Evolutionary conservation across 2,329 filamentous ascomycete species (phyloP), one percentile per base, ranked within the genome.

Genomic region (Catunica adiposa): DNA sequence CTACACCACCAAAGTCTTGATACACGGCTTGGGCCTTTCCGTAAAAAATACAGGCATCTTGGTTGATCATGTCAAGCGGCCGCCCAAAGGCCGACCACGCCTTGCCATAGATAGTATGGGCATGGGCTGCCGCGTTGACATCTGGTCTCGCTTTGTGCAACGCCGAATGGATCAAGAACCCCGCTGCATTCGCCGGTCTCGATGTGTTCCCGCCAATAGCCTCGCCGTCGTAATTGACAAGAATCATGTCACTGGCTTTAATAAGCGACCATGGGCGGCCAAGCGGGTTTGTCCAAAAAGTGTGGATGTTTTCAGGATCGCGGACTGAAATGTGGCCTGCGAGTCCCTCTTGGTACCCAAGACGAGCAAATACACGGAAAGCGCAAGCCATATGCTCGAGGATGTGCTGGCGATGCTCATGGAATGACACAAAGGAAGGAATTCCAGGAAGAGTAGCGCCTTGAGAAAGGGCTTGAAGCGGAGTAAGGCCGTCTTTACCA

Each of bases 101-200:
- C 47, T 82, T 77, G 1, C 82, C 82, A 11, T 77, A 73, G 15
- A 72, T 73, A 15, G 74, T 77, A 64, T 86, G 83, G 15, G 78
- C 74, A 61, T 86, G 83, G 63, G 81, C 84, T 3, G 80, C 78
- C 0, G 82, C 81, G 61, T 79, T 73, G 44, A 82, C 78, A 62
- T 83, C 75, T 1, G 78, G 78, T 31, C 82, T 68, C 1, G 76
- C 76, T 65, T 78, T 79, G 66, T 83, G 77, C 14, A 86, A 70
- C 3, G 80, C 80, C 8, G 72, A 73, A 65, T 86, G 83, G 56
- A 86, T 86, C 58, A 83, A 67, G 64, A 84, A 85, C 1, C 82
- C 82, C 0, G 82, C 82, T 1, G 78, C 76, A 63, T 85, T 86
- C 9, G 79, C 77, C 1, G 79, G 77, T 3, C 51, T 46, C 26